These are phyloP conservation scores for Gossypium davidsonii DNA, from an alignment of 441 rosid genomes.

Conservation along the genomic window DNA sequence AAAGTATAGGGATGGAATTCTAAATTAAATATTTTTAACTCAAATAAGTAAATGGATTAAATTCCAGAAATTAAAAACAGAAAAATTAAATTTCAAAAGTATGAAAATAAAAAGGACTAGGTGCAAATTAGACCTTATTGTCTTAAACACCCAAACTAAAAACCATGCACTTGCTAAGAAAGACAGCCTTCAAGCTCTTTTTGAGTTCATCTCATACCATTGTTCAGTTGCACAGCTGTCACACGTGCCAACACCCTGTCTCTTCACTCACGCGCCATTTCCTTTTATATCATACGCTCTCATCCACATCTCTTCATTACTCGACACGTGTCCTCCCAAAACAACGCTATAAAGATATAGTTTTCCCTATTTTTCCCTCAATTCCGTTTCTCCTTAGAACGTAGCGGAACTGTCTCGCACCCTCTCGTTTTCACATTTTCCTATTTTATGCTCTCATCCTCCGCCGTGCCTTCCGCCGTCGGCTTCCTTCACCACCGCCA, in stretches of 20 bases:
- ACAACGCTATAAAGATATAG: not conserved
- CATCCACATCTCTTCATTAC: not conserved
- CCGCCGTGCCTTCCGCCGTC: no score
- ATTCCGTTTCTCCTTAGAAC: not conserved
- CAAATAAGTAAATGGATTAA: no score
- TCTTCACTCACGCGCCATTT: not conserved
- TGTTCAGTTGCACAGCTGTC: not conserved
- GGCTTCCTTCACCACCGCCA: not conserved
- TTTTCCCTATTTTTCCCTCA: not conserved
- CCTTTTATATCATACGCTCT: not conserved
- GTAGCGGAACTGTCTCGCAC: no score
- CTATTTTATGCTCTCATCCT: no score
- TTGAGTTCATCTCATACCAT: not conserved
- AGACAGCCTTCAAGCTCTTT: not conserved
- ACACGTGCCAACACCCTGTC: slow-evolving; percentile 8
- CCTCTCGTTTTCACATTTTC: no score
- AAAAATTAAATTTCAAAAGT: not conserved
- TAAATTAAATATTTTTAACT: no score
- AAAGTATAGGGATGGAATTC: no score
- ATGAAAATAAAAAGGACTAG: not conserved
- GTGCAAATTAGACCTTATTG: not conserved
- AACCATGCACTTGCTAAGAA: not conserved
- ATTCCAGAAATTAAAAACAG: no score
- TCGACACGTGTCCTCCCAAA: not conserved
- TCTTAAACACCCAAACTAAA: not conserved